These are phyloP conservation scores for Schizosaccharomyces octosporus DNA, from an alignment of 805 yeast species.

Conservation along the genomic window DNA sequence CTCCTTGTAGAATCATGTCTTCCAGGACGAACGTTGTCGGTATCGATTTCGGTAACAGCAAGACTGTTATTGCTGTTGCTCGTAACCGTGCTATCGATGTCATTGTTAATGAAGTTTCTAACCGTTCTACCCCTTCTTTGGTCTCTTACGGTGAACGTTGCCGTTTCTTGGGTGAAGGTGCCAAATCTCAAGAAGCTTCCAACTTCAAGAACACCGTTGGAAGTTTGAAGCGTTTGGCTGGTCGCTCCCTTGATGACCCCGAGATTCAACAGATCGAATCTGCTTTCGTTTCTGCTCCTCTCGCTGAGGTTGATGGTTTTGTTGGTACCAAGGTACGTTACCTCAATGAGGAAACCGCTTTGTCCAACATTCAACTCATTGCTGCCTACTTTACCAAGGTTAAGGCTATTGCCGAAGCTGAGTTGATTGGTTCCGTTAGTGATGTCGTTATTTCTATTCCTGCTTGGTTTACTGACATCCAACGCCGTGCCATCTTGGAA, in stretches of 20 bases:
- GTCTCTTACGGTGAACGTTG: conserved; percentile 79
- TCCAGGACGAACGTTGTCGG: conserved; percentile 1
- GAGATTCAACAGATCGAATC: conserved; percentile 46
- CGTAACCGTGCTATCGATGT: conserved; percentile 96
- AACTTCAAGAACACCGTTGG: conserved; percentile 91
- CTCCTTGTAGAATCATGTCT: background rate
- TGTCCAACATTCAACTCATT: conserved; percentile 69
- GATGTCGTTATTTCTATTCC: conserved; percentile 93
- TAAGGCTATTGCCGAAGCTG: conserved; percentile 53
- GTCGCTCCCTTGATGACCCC: conserved; percentile 48
- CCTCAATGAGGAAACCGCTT: conserved; percentile 51
- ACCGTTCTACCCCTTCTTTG: conserved; percentile 79
- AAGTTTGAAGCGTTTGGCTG: conserved; percentile 78
- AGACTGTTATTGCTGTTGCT: conserved; percentile 86
- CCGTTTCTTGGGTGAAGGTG: conserved; percentile 86
- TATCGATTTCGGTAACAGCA: conserved; percentile 83
- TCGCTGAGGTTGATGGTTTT: conserved; percentile 40
- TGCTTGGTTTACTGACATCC: conserved; percentile 87
- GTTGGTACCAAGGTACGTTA: conserved; percentile 71
- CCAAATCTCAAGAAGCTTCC: conserved; percentile 88
- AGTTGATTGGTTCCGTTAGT: conserved; percentile 55
- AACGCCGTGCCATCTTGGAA: conserved; percentile 87
- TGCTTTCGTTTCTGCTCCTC: conserved; percentile 45
- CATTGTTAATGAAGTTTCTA: conserved; percentile 93
- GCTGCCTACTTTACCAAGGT: conserved; percentile 90